A percentile compares a stretch with the other conserved stretches of the same genome.
Conservation (phyloP, 176 grass and related monocot species). For the Oryza glumipatula region DNA sequence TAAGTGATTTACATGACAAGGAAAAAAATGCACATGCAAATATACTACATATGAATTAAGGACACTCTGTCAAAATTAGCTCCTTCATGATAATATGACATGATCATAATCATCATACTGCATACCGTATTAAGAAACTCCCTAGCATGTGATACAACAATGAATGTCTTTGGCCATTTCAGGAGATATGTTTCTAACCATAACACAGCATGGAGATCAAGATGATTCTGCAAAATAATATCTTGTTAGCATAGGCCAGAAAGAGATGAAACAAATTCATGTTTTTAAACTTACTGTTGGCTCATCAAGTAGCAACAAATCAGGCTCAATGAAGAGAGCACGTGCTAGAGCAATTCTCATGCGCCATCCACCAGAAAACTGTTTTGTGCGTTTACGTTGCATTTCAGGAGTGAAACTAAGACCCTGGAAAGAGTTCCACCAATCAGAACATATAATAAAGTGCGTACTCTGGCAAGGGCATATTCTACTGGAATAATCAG, state of each 20-base stretch:
- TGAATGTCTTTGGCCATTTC: slow-evolving; percentile 98
- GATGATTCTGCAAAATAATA: slow-evolving; percentile 77
- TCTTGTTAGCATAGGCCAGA: slow-evolving; percentile 26
- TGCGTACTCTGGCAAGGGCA: not conserved
- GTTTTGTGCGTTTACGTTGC: slow-evolving; percentile 76
- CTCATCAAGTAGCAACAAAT: slow-evolving; percentile 96
- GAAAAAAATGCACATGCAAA: slow-evolving; percentile 6
- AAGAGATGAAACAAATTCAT: not conserved
- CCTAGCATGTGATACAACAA: slow-evolving; percentile 95
- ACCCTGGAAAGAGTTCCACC: slow-evolving; percentile 62
- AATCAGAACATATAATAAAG: slow-evolving; percentile 33
- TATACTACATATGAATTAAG: not conserved
- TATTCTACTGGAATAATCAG: not conserved
- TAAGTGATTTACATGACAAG: slow-evolving; percentile 27
- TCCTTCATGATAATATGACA: slow-evolving; percentile 6
- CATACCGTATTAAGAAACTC: slow-evolving; percentile 97
- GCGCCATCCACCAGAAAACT: slow-evolving; percentile 97
- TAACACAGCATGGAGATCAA: slow-evolving; percentile 98
- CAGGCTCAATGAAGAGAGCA: slow-evolving; percentile 94
- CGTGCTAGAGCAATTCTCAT: slow-evolving; percentile 98
- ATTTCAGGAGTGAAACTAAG: slow-evolving; percentile 98
- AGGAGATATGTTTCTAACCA: slow-evolving; percentile 92
- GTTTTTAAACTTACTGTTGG: slow-evolving; percentile 69
- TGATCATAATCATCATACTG: slow-evolving; percentile 1
- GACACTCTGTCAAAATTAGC: slow-evolving; percentile 13